Evolutionary conservation across 2,329 filamentous ascomycete genomes (phyloP).

Genomic region (Aspergillus ochraceoroseus): DNA sequence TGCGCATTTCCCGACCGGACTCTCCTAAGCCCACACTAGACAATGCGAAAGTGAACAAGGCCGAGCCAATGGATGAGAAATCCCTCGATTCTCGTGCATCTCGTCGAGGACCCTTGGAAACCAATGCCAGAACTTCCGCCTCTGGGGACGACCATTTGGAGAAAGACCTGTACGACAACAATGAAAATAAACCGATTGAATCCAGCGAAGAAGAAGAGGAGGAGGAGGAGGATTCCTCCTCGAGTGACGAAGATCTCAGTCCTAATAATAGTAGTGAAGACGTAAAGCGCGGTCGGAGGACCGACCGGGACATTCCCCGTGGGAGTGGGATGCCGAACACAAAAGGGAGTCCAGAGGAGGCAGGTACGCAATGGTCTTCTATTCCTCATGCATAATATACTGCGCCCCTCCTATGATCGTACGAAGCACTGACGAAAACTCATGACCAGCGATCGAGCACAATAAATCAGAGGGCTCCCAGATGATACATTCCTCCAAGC

Average conservation of each 20-base stretch:
- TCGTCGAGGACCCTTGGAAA: conserved; percentile 24
- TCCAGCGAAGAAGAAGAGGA: conserved; percentile 60
- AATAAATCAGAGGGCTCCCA: conserved; percentile 12
- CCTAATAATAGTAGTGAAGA: conserved; percentile 37
- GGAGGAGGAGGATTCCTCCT: conserved; percentile 37
- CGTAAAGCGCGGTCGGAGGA: conserved; percentile 28
- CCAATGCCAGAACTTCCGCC: conserved; percentile 39
- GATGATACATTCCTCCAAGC: conserved; percentile 34
- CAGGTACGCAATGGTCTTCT: conserved; percentile 7
- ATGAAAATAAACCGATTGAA: conserved; percentile 58
- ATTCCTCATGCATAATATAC: neutral
- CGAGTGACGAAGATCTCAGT: conserved; percentile 60
- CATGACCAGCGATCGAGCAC: conserved; percentile 10
- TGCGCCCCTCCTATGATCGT: neutral
- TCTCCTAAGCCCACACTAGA: conserved; percentile 62
- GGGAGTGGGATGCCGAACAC: conserved; percentile 2
- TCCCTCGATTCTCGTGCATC: conserved; percentile 25
- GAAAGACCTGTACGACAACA: conserved; percentile 66
- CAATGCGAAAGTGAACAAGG: conserved; percentile 5
- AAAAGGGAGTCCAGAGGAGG: conserved; percentile 9
- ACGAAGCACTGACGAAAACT: neutral
- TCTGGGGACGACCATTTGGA: conserved; percentile 55
- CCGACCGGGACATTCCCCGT: conserved; percentile 20
- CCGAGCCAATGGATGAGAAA: conserved; percentile 2
- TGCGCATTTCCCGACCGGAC: conserved; percentile 44